phyloP scores from a whole-genome alignment of 2,329 filamentous ascomycete species.

The Chrysoporthe cubensis region DNA sequence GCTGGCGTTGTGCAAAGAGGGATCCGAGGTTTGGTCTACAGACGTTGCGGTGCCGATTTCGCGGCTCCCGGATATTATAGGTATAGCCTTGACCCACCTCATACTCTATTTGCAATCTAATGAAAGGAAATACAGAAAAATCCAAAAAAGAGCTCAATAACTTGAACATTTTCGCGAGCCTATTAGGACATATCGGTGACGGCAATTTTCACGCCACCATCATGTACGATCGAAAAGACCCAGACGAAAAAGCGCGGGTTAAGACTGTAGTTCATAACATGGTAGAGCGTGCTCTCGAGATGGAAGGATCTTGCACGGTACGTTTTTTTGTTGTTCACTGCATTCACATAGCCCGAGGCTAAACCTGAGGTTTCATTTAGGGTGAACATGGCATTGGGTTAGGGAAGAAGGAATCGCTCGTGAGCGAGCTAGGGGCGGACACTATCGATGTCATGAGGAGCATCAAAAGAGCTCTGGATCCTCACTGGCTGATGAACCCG shows the following conservation, averaged over 20 bases:
- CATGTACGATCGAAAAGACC: conserved; percentile 52
- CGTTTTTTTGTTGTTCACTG: no score
- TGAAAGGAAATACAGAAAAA: no score
- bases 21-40: conserved; percentile 74
- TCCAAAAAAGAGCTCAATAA: conserved; percentile 64
- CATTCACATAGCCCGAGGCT: no score
- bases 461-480: conserved; percentile 65
- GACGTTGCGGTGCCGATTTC: conserved; percentile 81
- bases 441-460: conserved; percentile 69
- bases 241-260: conserved; percentile 43
- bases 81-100: no score
- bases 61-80: conserved; percentile 70
- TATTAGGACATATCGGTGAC: conserved; percentile 70
- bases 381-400: conserved; percentile 69
- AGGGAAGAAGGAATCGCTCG: conserved; percentile 47
- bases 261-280: conserved; percentile 64
- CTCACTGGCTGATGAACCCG: conserved; percentile 52
- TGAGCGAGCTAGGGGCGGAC: conserved; percentile 61
- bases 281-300: conserved; percentile 67
- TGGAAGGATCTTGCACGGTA: conserved; percentile 72
- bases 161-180: conserved; percentile 61
- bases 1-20: no score
- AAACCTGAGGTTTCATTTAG: no score
- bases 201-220: conserved; percentile 65
- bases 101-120: no score